Base-by-base conservation (phyloP, 2,329 filamentous ascomycete genomes). In the Ilyonectria destructans region DNA sequence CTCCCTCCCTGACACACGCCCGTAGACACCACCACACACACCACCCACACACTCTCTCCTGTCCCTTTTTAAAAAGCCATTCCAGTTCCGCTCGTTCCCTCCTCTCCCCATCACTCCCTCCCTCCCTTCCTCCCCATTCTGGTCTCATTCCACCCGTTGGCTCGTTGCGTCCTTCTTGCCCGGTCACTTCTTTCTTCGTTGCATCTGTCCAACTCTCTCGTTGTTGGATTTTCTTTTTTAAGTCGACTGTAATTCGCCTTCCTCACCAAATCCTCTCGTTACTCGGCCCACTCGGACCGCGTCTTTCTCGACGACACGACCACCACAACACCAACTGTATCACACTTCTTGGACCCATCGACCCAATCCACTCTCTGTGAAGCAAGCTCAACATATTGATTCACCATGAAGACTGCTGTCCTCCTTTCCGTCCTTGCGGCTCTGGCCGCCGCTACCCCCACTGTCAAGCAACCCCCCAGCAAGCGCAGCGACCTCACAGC, bases 401-500 rank as follows among this genome's bases (percentile, higher is more conserved):
- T 74, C 77, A 85, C 60, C 67, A 89, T 89, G 88, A 87, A 85
- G 80, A 81, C 83, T 33, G 79, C 82, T 68, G 73, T 82, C 73
- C 70, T 89, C 67, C 78, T 85, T 58, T 82, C 86, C 67, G 84
- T 82, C 74, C 79, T 90, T 72, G 84, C 85, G 71, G 83, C 84
- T 74, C 75, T 84, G 68, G 79, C 78, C 66, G 67, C 82, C 69
- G 77, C 79, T 62, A 81, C 81, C 12, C 88, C 89, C 57, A 89
- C 88, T 33, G 49, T 88, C 85, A 83, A 82, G 62, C 78, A 86
- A 70, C 80, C 84, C 21, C 85, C 86, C 8, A 80, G 79, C 77
- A 88, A 88, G 79, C 85, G 88, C 60, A 84, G 83, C 69, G 80
- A 80, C 57, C 73, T 88, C 29, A 84, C 88, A 19, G 78, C 83